These are phyloP conservation scores for Kluyveromyces lactis DNA, from an alignment of 805 yeast genomes.

Conservation along the genomic window DNA sequence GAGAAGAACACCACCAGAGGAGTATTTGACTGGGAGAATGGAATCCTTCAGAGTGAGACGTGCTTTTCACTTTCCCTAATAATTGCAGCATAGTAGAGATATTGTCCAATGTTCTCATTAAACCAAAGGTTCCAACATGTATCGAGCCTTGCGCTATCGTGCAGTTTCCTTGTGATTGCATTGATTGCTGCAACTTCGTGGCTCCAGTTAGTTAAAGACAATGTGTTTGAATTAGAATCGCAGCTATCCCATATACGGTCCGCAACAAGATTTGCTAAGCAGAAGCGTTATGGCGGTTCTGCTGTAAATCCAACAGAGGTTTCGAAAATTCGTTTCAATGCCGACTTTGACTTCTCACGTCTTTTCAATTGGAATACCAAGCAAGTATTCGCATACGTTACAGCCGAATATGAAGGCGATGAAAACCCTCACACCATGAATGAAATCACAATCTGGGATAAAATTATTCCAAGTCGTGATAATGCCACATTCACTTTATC, in stretches of 20 bases:
- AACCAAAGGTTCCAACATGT: conserved; percentile 41
- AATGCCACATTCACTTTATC: conserved; percentile 49
- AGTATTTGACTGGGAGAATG: too few relatives aligned
- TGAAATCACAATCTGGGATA: conserved; percentile 86
- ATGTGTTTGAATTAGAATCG: conserved; percentile 38
- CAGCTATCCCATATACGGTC: conserved; percentile 31
- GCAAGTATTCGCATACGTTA: conserved; percentile 85
- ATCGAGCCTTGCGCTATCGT: conserved; percentile 47
- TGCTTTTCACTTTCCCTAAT: too few relatives aligned
- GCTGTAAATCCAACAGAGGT: conserved; percentile 70
- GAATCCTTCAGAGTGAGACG: too few relatives aligned
- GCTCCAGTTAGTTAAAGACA: conserved; percentile 37
- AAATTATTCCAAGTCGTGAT: conserved; percentile 51
- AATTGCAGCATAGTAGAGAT: too few relatives aligned
- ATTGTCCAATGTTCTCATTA: conserved; percentile 36
- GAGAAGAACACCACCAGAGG: too few relatives aligned
- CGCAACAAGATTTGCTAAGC: conserved; percentile 40
- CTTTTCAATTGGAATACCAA: conserved; percentile 96
- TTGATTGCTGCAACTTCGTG: conserved; percentile 42
- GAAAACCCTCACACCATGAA: conserved; percentile 37
- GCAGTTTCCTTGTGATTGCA: conserved; percentile 38
- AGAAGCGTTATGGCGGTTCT: conserved; percentile 59
- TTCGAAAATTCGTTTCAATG: conserved; percentile 59
- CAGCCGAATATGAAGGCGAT: conserved; percentile 66
- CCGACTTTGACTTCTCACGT: conserved; percentile 65